phyloP scores from a whole-genome alignment of 169 alveolate genomes.

The Toxoplasma gondii region DNA sequence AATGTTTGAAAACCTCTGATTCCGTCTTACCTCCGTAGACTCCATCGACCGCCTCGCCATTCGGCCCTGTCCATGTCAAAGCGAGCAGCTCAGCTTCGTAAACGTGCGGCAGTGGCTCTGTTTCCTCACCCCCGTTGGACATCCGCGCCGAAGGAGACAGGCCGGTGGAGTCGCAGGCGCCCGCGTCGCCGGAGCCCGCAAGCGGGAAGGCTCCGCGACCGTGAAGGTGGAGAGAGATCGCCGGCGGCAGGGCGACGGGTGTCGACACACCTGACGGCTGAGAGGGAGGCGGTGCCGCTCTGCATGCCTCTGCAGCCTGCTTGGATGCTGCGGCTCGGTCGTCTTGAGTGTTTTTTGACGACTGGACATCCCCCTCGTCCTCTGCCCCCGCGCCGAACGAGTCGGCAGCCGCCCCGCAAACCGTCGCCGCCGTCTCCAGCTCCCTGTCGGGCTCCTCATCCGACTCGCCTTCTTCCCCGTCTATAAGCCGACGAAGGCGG shows the following conservation, averaged over 20 bases:
- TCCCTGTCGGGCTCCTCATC: background rate
- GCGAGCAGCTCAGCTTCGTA: slow-evolving; percentile 63
- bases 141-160: background rate
- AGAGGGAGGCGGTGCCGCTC: background rate
- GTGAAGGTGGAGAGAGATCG: background rate
- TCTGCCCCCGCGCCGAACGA: background rate
- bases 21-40: slow-evolving; percentile 17
- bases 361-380: too few relatives aligned
- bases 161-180: slow-evolving; percentile 8
- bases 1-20: too few relatives aligned
- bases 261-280: background rate
- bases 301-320: background rate
- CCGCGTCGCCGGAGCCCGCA: background rate
- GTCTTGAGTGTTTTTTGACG: too few relatives aligned
- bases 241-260: slow-evolving; percentile 1
- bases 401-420: background rate
- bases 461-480: background rate
- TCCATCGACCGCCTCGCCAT: background rate
- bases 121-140: background rate
- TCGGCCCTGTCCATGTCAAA: slow-evolving; percentile 36
- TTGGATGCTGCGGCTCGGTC: background rate
- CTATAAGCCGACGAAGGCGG: slow-evolving; percentile 62
- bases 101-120: slow-evolving; percentile 66
- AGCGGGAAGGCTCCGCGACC: background rate
- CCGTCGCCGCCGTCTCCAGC: background rate